phyloP scores from a whole-genome alignment of 345 rosid genomes.

The Eucalyptus polyanthemos region DNA sequence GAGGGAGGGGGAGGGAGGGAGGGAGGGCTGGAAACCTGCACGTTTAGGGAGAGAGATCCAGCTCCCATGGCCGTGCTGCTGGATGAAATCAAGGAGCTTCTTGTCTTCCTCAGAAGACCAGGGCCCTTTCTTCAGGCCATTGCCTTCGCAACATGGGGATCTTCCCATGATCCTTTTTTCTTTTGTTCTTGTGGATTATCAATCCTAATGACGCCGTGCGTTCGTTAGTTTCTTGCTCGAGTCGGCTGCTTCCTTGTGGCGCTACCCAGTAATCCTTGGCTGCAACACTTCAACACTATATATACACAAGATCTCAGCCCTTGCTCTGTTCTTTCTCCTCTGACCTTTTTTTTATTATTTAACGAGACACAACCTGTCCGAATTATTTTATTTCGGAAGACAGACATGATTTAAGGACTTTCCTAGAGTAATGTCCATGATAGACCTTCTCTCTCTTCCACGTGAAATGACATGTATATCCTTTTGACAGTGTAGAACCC shows the following conservation, averaged over 20 bases:
- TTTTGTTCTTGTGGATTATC: background rate
- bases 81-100: constrained; percentile 51
- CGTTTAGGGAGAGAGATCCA: constrained; percentile 89
- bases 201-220: background rate
- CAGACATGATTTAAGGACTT: background rate
- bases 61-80: constrained; percentile 66
- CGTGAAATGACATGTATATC: background rate
- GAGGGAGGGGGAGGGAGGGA: background rate
- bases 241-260: background rate
- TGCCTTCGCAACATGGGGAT: constrained; percentile 70
- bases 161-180: constrained; percentile 37
- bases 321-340: background rate
- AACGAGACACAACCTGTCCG: background rate
- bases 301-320: background rate
- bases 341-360: background rate
- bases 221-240: background rate
- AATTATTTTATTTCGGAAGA: background rate
- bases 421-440: background rate
- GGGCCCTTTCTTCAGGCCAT: constrained; percentile 77
- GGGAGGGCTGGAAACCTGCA: constrained; percentile 29
- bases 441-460: background rate
- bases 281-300: background rate
- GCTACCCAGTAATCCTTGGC: background rate
- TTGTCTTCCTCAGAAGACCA: constrained; percentile 87
- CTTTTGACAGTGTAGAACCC: background rate